Conservation (phyloP, 495 filamentous ascomycete genomes). For the Recurvomyces mirabilis region DNA sequence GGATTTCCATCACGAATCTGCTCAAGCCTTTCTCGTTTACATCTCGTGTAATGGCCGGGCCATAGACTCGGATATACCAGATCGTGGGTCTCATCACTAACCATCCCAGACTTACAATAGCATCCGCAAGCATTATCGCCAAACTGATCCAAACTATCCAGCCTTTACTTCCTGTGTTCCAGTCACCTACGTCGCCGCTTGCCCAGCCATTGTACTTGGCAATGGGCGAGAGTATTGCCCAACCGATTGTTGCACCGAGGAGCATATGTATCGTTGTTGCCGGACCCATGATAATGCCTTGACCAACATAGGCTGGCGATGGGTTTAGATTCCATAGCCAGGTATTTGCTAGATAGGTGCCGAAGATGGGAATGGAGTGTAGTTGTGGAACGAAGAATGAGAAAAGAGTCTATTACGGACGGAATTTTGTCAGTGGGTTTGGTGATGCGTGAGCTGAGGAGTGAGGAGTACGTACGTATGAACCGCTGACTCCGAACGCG, state of each 20-base stretch:
- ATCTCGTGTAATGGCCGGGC: conserved; percentile 17
- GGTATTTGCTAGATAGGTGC: conserved; percentile 54
- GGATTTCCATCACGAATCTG: conserved; percentile 18
- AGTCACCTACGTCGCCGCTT: conserved; percentile 71
- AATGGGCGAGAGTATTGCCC: conserved; percentile 81
- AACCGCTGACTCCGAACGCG: conserved; percentile 46
- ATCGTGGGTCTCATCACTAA: conserved; percentile 56
- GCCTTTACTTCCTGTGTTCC: conserved; percentile 84
- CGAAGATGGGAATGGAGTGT: conserved; percentile 76
- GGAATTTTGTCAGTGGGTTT: conserved; percentile 6
- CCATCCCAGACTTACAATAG: conserved; percentile 76
- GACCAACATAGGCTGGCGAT: conserved; percentile 84
- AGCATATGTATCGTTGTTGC: conserved; percentile 94
- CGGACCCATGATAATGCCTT: conserved; percentile 79
- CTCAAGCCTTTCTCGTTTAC: conserved; percentile 25
- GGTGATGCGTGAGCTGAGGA: background rate
- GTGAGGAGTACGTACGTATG: conserved; percentile 34
- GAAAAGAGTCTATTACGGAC: conserved; percentile 59
- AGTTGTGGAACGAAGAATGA: conserved; percentile 87
- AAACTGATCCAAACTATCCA: conserved; percentile 97
- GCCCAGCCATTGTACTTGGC: conserved; percentile 84
- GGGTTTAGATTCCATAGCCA: conserved; percentile 98
- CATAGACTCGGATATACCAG: conserved; percentile 30
- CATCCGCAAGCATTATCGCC: conserved; percentile 93
- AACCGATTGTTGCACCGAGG: conserved; percentile 77